Evolutionary conservation across 192 early-diverging fungal genomes (phyloP).

Genomic region (Backusella tarrabulga): DNA sequence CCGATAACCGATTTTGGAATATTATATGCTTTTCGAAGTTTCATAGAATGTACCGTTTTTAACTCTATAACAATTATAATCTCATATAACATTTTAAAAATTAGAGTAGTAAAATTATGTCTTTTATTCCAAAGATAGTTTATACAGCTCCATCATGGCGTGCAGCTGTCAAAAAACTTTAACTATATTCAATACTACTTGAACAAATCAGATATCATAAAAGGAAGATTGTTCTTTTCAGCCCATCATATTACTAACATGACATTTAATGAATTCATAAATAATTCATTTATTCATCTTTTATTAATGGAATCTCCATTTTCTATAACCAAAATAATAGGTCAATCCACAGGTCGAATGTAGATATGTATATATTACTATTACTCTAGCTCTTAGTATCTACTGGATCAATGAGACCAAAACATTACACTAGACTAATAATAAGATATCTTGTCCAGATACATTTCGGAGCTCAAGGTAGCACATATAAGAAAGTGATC

Average conservation of each 20-base stretch:
- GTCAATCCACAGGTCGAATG: too few relatives aligned
- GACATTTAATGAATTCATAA: background rate
- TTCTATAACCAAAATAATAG: background rate
- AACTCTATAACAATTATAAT: background rate
- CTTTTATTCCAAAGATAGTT: background rate
- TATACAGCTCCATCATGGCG: background rate
- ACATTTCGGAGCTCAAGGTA: too few relatives aligned
- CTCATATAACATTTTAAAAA: background rate
- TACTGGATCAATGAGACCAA: too few relatives aligned
- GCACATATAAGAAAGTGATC: too few relatives aligned
- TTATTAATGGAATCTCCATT: background rate
- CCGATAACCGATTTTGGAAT: background rate
- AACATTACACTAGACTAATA: too few relatives aligned
- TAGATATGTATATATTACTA: too few relatives aligned
- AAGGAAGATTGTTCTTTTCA: background rate
- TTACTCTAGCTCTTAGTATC: too few relatives aligned
- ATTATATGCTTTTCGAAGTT: background rate
- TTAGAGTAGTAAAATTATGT: background rate
- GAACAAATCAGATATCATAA: background rate
- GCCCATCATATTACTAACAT: background rate
- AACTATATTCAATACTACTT: background rate
- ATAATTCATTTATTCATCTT: background rate
- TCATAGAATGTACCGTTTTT: background rate
- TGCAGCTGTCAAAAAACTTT: background rate
- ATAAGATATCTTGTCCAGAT: too few relatives aligned